Conservation (phyloP, 2,329 filamentous ascomycete genomes). For the Sporothrix euskadiensis region DNA sequence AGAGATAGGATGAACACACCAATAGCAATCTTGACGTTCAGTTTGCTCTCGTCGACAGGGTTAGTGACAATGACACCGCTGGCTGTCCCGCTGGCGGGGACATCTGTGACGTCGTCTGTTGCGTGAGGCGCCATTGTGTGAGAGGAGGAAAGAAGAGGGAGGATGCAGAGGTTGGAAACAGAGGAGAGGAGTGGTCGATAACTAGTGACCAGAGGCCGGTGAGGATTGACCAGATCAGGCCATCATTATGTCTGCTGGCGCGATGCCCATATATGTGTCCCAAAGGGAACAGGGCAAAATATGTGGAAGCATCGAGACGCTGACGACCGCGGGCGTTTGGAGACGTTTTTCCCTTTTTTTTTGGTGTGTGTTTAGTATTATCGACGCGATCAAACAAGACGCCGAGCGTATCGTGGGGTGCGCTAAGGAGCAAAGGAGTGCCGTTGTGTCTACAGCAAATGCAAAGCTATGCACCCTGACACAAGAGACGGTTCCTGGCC, state of each 20-base stretch:
- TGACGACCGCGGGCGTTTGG: not conserved
- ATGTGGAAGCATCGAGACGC: not conserved
- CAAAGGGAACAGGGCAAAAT: not conserved
- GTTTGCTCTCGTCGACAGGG: constrained; percentile 15
- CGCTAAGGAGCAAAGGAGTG: constrained; percentile 4
- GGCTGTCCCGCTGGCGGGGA: not conserved
- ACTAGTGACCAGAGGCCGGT: not conserved
- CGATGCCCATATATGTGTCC: not conserved
- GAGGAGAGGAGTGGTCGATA: not conserved
- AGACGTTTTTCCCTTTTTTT: not conserved
- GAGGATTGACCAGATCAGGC: not conserved
- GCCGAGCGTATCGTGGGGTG: constrained; percentile 1
- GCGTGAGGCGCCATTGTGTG: constrained; percentile 14
- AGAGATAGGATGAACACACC: not conserved
- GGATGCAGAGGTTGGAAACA: not conserved
- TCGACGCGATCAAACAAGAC: not conserved
- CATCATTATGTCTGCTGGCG: constrained; percentile 9
- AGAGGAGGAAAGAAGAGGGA: no score
- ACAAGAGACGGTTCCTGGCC: not conserved
- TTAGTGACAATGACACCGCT: not conserved
- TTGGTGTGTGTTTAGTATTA: not conserved
- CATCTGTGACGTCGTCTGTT: not conserved
- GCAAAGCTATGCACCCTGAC: not conserved
- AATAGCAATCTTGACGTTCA: constrained; percentile 21
- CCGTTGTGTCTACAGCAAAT: not conserved